Evolutionary conservation across 2,329 filamentous ascomycete genomes (phyloP).

Genomic region (Ophiosphaerella narmari): DNA sequence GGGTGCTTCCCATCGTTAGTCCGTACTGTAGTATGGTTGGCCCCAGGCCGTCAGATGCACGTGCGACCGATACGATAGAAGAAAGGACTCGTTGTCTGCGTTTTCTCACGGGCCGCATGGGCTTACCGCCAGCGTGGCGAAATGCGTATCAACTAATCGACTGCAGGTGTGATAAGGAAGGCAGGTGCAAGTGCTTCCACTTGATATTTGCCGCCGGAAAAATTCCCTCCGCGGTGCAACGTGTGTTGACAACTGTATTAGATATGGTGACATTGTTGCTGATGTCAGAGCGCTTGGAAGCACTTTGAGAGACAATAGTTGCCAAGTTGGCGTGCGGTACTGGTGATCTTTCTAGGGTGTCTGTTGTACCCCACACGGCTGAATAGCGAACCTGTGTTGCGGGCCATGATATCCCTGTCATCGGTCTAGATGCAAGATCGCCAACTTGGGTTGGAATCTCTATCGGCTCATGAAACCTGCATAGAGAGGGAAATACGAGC

Average conservation of each 20-base stretch:
- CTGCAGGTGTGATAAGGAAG: slow-evolving; percentile 9
- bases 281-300: slow-evolving; percentile 22
- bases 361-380: slow-evolving; percentile 25
- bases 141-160: slow-evolving; percentile 3
- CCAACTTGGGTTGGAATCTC: slow-evolving; percentile 14
- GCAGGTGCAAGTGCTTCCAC: slow-evolving; percentile 4
- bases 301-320: slow-evolving; percentile 2
- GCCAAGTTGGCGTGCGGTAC: slow-evolving; percentile 7
- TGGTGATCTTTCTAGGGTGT: slow-evolving; percentile 20
- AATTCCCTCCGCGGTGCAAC: slow-evolving; percentile 6
- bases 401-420: slow-evolving; percentile 19
- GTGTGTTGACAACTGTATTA: slow-evolving; percentile 11
- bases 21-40: slow-evolving; percentile 13
- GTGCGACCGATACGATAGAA: slow-evolving; percentile 11
- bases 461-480: slow-evolving; percentile 11
- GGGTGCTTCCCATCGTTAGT: slow-evolving; percentile 26
- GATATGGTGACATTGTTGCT: slow-evolving; percentile 12
- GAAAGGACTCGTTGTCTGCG: slow-evolving; percentile 14
- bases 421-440: slow-evolving; percentile 23
- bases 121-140: slow-evolving; percentile 21
- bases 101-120: slow-evolving; percentile 14
- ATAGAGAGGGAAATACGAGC: slow-evolving; percentile 15
- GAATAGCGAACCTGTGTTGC: slow-evolving; percentile 14
- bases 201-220: slow-evolving; percentile 19
- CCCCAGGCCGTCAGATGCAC: slow-evolving; percentile 15